These are phyloP conservation scores for Fusarium tupiense DNA, from an alignment of 2,329 filamentous ascomycete species.

Conservation along the genomic window DNA sequence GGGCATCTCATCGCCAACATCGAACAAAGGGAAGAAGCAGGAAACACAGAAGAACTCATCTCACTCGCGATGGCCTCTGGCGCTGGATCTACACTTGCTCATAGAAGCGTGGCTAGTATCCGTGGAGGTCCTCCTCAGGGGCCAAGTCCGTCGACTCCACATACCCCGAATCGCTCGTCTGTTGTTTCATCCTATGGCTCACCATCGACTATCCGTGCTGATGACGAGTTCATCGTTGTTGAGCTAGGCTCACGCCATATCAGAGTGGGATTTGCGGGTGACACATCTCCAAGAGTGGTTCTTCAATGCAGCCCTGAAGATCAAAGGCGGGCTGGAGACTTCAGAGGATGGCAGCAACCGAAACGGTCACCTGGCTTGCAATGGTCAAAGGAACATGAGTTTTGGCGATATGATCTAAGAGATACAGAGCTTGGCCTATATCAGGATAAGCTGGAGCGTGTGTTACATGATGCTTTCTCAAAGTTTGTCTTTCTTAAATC, in stretches of 20 bases:
- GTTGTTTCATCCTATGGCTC: slow-evolving; percentile 67
- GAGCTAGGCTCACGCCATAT: slow-evolving; percentile 85
- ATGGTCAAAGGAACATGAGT: slow-evolving; percentile 74
- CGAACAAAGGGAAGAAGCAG: background rate
- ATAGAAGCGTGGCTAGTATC: slow-evolving; percentile 68
- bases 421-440: slow-evolving; percentile 80
- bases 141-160: slow-evolving; percentile 59
- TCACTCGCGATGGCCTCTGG: slow-evolving; percentile 55
- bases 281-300: slow-evolving; percentile 76
- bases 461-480: slow-evolving; percentile 82
- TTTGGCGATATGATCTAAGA: slow-evolving; percentile 82
- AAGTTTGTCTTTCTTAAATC: slow-evolving; percentile 61
- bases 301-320: slow-evolving; percentile 79
- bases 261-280: slow-evolving; percentile 86
- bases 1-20: slow-evolving; percentile 27
- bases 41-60: background rate
- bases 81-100: slow-evolving; percentile 58
- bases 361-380: slow-evolving; percentile 56
- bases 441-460: slow-evolving; percentile 86
- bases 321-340: slow-evolving; percentile 82
- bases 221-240: slow-evolving; percentile 86
- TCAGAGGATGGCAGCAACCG: slow-evolving; percentile 72
- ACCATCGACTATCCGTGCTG: slow-evolving; percentile 70
- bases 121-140: slow-evolving; percentile 54
- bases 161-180: slow-evolving; percentile 67